These are phyloP conservation scores for Fonsecaea monophora DNA, from an alignment of 2,329 filamentous ascomycete species.

Conservation along the genomic window DNA sequence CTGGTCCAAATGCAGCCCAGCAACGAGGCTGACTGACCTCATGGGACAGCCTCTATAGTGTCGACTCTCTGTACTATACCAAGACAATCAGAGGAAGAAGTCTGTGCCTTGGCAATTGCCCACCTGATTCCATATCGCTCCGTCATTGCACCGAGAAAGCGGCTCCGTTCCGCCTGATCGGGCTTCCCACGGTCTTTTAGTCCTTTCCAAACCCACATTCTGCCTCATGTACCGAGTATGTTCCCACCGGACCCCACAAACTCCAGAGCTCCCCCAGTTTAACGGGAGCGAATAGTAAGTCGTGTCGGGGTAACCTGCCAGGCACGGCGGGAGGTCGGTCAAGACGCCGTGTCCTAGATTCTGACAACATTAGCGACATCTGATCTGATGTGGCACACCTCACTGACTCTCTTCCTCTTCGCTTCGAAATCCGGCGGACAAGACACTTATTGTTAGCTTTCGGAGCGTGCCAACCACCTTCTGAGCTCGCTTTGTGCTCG, in stretches of 20 bases:
- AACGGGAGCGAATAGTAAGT: background rate
- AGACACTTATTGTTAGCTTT: background rate
- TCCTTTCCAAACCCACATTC: background rate
- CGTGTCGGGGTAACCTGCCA: background rate
- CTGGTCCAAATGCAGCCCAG: background rate
- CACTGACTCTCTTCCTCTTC: background rate
- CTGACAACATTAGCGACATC: no score
- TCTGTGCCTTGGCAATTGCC: background rate
- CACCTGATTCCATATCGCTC: background rate
- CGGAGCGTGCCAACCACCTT: background rate
- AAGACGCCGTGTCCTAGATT: background rate
- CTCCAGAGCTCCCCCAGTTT: background rate
- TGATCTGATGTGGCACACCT: background rate
- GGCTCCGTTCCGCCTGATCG: background rate
- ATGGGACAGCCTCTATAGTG: background rate
- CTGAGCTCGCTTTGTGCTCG: conserved; percentile 8
- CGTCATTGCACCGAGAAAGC: conserved; percentile 19
- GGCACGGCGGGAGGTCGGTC: background rate
- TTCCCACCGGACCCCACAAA: background rate
- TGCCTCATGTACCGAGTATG: background rate
- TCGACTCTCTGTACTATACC: no score
- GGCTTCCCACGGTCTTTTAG: conserved; percentile 6
- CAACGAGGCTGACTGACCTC: background rate
- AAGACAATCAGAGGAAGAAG: background rate
- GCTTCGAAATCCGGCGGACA: background rate